These are phyloP conservation scores for Acanthamoeba lenticulata DNA, from an alignment of 208 protist genomes.

Conservation along the genomic window DNA sequence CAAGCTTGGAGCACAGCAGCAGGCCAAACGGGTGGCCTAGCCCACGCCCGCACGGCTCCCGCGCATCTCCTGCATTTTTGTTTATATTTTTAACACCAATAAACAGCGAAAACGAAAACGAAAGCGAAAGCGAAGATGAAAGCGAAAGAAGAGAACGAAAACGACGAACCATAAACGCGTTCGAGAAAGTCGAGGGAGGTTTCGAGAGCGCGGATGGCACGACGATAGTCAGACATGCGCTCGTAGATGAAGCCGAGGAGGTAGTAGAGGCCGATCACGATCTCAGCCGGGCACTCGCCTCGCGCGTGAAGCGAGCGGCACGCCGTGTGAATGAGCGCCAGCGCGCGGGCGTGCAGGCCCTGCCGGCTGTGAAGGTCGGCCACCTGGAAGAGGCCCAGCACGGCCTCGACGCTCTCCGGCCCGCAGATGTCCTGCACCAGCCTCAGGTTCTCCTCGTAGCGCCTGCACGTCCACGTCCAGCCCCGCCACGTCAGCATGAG, in stretches of 20 bases:
- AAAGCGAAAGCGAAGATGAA: neutral
- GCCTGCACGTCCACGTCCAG: neutral
- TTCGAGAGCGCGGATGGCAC: neutral
- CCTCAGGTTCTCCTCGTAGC: conserved; percentile 50
- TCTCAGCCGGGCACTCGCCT: conserved; percentile 31
- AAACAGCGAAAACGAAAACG: neutral
- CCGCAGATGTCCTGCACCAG: conserved; percentile 37
- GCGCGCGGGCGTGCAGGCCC: neutral
- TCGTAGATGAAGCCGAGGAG: conserved; percentile 26
- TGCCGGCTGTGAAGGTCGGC: conserved; percentile 35
- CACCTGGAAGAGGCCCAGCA: conserved; percentile 27
- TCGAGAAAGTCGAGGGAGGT: conserved; percentile 6
- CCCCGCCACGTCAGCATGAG: too few relatives aligned
- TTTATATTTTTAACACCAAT: neutral
- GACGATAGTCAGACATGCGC: neutral
- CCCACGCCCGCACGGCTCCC: neutral
- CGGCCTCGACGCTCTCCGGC: neutral
- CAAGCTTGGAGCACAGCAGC: neutral
- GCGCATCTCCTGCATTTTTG: neutral
- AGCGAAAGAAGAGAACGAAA: neutral
- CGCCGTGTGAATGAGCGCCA: conserved; percentile 43
- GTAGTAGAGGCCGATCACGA: conserved; percentile 43
- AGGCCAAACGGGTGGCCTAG: conserved; percentile 50
- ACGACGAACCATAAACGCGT: conserved; percentile 13
- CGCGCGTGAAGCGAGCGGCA: neutral